These are phyloP conservation scores for Akanthomyces uredinophilus DNA, from an alignment of 2,329 filamentous ascomycete genomes.

Conservation along the genomic window DNA sequence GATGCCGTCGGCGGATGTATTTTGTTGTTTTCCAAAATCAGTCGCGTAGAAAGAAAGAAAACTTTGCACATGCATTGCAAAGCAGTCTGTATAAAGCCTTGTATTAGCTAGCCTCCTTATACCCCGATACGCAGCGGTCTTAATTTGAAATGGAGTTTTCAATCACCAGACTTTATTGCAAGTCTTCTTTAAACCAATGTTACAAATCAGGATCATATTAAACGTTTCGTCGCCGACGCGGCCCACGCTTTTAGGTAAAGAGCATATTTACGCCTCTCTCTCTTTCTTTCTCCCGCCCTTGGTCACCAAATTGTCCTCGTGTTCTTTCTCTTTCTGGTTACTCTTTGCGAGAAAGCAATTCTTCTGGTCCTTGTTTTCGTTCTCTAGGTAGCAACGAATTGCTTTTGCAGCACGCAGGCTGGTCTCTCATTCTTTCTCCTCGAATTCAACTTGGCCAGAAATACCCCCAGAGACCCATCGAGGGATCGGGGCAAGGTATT, in stretches of 20 bases:
- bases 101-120: not conserved
- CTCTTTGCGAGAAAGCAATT: not conserved
- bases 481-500: too few species aligned
- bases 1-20: not conserved
- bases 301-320: not conserved
- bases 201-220: not conserved
- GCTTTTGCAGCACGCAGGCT: not conserved
- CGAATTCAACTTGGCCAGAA: not conserved
- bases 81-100: too few species aligned
- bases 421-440: not conserved
- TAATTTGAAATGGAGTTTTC: not conserved
- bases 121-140: not conserved
- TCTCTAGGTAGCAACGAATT: not conserved
- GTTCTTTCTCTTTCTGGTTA: not conserved
- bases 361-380: not conserved
- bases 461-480: too few species aligned
- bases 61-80: not conserved
- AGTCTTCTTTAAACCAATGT: not conserved
- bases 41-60: not conserved
- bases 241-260: not conserved
- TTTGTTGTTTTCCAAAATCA: not conserved
- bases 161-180: not conserved
- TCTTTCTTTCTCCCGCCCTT: not conserved
- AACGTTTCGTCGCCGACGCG: not conserved
- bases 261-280: not conserved